Evolutionary conservation across 2,329 filamentous ascomycete species (phyloP), one percentile per base, ranked within the genome.

Genomic region (Kalmusia sp.): DNA sequence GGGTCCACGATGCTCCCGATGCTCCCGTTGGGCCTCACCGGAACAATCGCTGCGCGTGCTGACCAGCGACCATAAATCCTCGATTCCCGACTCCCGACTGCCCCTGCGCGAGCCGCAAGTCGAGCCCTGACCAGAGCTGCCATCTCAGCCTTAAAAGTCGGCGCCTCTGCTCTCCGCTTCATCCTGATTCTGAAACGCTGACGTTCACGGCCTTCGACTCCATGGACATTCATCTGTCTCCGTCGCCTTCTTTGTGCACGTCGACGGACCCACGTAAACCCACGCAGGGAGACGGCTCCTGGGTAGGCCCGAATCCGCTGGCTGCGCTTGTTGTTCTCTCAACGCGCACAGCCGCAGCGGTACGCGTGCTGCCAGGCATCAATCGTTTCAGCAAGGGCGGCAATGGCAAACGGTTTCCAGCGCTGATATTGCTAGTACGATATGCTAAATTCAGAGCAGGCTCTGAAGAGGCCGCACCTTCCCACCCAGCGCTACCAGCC

Each of bases 291-390:
- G 44, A 47, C 21, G 14, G 24, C 19, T 14, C 11, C 24, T 28
- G 12, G 9, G 28, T 47, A 47, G 44, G 44, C 33, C 44, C 44
- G 24, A 37, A 28, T 27, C 11, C 31, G 44, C 33, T 17, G 44
- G 22, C 44, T 47, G 44, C 44, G 44, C 31, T 47, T 37, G 44
- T 47, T 28, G 5, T 9, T 47, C 14, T 14, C 11, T 19, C 3
- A 37, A 47, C 6, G 24, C 33, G 44, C 44, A 47, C 31, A 47
- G 44, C 44, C 44, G 44, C 44, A 47, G 15, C 44, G n/a, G 9
- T 47, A 47, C 44, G 44, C 44, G 44, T 37, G 31, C 22, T 47
- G 22, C 44, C 33, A 47, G 44, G 44, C 44, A 47, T 15, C 44
- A 47, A 21, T 24, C 44, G 44, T 47, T 47, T 47, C 44, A 46